These are phyloP conservation scores for Naganishia randhawae DNA, from an alignment of 768 basidiomycete genomes.

Conservation along the genomic window DNA sequence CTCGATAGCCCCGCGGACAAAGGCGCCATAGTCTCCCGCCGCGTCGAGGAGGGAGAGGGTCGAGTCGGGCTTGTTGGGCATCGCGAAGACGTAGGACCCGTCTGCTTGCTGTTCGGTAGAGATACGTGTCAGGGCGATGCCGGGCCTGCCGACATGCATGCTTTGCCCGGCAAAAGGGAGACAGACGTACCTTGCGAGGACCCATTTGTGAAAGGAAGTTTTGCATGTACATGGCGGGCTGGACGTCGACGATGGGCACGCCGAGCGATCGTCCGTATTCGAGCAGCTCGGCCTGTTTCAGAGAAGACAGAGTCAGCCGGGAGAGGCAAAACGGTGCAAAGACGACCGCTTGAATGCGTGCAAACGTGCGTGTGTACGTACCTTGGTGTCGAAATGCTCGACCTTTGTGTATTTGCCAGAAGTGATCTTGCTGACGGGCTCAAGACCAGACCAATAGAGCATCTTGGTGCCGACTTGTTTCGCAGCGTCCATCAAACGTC, in stretches of 20 bases:
- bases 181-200: constrained; percentile 1
- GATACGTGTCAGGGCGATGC: background rate
- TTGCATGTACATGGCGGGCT: constrained; percentile 21
- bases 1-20: constrained; percentile 32
- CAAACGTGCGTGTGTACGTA: no score
- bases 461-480: constrained; percentile 13
- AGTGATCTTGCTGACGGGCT: constrained; percentile 23
- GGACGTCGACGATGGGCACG: constrained; percentile 23
- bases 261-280: constrained; percentile 1
- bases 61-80: constrained; percentile 26
- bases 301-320: no score
- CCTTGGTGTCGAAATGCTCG: constrained; percentile 35
- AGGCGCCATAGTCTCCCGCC: constrained; percentile 38
- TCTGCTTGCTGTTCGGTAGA: constrained; percentile 25
- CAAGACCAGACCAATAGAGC: constrained; percentile 29
- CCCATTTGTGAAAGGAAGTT: constrained; percentile 11
- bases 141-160: no score
- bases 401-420: constrained; percentile 32
- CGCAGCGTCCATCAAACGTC: constrained; percentile 27
- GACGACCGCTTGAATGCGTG: no score
- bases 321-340: no score
- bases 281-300: constrained; percentile 24
- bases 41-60: constrained; percentile 33
- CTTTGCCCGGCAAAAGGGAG: no score
- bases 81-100: constrained; percentile 31